Evolutionary conservation across 345 rosid species (phyloP), one percentile per base, ranked within the genome.

Genomic region (Eucalyptus caleyi): DNA sequence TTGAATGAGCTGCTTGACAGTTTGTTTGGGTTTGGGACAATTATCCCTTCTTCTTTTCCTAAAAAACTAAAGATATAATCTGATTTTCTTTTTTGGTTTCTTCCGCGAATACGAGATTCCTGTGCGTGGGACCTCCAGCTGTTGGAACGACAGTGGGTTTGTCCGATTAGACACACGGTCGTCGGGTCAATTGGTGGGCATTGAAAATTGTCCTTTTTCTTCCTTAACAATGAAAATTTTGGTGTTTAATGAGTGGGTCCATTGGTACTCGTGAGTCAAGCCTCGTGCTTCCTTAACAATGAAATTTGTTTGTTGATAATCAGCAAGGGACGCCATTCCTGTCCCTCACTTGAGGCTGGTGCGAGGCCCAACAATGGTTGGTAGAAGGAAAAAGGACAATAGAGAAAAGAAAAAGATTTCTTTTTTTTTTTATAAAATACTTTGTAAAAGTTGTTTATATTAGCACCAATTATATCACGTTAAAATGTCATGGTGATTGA

Each of bases 391-490:
- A 56, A 24, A 24, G 30, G 30, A 14, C 0, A 56, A 56, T 23
- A 56, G 13, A 56, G 4, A 5, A 56, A 56, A 56, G 30, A 23
- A 9, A 56, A 53, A 3, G 1, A 2, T 50, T 50, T 50, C 0
- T 50, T 50, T 50, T 1, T 15, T 7, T 50, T 1, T 15, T 7
- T 56, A 56, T 23, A 9, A 24, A 24, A 56, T 4, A 8, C 24
- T 54, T 23, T 1, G 12, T 24, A 24, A 24, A 56, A 53, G 11
- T 56, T 56, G 1, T 24, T 5, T 2, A 5, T 11, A 23, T 56
- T 23, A 56, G 0, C 0, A 26, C 1, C 2, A 0, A 2, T 2
- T 56, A 1, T 56, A 5, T 1, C 30, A 24, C 3, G 6, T 53
- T 56, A 5, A 3, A 56, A 56, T 24, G 3, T 56, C 1, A 24